Conservation (phyloP, 1,284 basidiomycete genomes). For the Volvariella surrecta region DNA sequence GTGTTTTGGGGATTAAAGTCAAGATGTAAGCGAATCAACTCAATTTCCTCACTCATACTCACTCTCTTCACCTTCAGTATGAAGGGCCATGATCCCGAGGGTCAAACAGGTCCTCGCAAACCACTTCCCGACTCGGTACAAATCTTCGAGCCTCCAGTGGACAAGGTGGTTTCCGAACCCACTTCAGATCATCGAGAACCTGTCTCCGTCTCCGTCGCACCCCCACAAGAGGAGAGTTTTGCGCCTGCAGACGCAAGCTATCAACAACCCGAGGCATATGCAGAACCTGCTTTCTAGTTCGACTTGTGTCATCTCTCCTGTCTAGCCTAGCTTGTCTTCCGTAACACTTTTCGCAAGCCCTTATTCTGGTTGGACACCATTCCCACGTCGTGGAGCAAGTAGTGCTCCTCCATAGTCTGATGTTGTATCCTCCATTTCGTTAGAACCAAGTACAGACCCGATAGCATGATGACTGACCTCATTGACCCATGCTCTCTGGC, state of each 20-base stretch:
- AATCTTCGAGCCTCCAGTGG: slow-evolving; percentile 78
- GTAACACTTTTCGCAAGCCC: no score
- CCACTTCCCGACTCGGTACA: slow-evolving; percentile 95
- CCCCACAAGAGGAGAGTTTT: slow-evolving; percentile 43
- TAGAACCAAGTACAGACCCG: no score
- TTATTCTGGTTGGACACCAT: no score
- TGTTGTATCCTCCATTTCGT: no score
- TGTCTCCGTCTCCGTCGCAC: slow-evolving; percentile 39
- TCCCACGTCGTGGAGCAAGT: no score
- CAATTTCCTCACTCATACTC: not conserved
- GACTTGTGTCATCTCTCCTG: not conserved
- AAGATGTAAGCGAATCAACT: slow-evolving; percentile 72
- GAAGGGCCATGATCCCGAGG: slow-evolving; percentile 94
- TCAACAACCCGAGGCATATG: slow-evolving; percentile 27
- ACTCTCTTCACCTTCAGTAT: slow-evolving; percentile 48
- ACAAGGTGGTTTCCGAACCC: slow-evolving; percentile 75
- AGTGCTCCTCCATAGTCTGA: no score
- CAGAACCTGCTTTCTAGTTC: slow-evolving; percentile 43
- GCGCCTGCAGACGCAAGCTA: slow-evolving; percentile 30
- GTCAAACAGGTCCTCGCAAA: slow-evolving; percentile 82
- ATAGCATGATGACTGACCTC: no score
- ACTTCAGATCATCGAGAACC: slow-evolving; percentile 76
- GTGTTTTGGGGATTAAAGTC: slow-evolving; percentile 99
- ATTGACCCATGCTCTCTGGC: no score
- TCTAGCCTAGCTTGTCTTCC: no score